phyloP scores from a whole-genome alignment of 2,329 filamentous ascomycete species.

The Juglanconis oblonga region DNA sequence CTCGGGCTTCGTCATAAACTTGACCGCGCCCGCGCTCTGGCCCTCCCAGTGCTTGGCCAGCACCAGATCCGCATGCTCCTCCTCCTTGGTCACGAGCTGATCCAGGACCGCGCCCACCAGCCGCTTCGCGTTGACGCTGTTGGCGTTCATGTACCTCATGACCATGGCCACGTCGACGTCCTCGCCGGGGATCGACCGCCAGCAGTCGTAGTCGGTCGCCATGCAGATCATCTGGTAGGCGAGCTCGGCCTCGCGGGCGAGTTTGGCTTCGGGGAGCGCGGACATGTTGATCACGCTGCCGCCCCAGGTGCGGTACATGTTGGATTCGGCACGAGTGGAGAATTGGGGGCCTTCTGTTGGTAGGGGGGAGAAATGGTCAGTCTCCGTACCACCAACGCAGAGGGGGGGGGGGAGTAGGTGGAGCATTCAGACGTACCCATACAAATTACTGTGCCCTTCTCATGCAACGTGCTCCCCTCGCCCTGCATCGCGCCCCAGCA shows the following conservation, averaged over 20 bases:
- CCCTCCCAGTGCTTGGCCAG: slow-evolving; percentile 79
- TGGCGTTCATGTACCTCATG: slow-evolving; percentile 92
- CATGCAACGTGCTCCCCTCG: slow-evolving; percentile 81
- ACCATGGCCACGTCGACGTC: slow-evolving; percentile 97
- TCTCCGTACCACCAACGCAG: not conserved
- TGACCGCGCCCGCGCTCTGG: slow-evolving; percentile 71
- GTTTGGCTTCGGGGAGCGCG: slow-evolving; percentile 88
- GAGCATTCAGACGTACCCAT: slow-evolving; percentile 64
- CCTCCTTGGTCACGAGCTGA: slow-evolving; percentile 57
- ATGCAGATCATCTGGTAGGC: slow-evolving; percentile 99
- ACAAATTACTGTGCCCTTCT: slow-evolving; percentile 80
- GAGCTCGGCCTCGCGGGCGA: slow-evolving; percentile 93
- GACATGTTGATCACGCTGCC: slow-evolving; percentile 99
- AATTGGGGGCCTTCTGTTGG: slow-evolving; percentile 89
- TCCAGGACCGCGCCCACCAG: slow-evolving; percentile 87
- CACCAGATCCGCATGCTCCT: slow-evolving; percentile 73
- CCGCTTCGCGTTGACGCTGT: slow-evolving; percentile 79
- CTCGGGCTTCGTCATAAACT: slow-evolving; percentile 76
- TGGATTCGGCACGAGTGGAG: slow-evolving; percentile 90
- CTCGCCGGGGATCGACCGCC: slow-evolving; percentile 65
- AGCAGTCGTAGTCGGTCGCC: slow-evolving; percentile 99
- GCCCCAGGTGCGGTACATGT: slow-evolving; percentile 93
- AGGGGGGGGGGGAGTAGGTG: not conserved
- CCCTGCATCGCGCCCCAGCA: slow-evolving; percentile 77
- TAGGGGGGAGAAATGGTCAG: not conserved